Conservation (phyloP, 2,329 filamentous ascomycete genomes). For the Scorias spongiosa region DNA sequence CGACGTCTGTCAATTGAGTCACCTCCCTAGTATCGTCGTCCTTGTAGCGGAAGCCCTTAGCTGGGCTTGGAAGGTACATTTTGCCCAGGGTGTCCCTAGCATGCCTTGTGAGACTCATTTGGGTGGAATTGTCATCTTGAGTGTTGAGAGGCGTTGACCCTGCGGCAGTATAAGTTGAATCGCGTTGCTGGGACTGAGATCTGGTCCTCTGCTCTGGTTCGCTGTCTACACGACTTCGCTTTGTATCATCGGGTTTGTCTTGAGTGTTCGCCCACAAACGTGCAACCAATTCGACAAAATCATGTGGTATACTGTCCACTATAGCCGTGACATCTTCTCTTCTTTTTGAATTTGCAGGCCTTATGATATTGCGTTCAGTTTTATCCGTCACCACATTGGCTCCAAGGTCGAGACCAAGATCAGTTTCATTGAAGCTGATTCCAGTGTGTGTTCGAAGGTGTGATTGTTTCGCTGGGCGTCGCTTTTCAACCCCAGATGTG, state of each 20-base stretch:
- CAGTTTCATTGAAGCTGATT: background rate
- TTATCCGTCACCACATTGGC: background rate
- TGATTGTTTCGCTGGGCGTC: background rate
- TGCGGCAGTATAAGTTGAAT: background rate
- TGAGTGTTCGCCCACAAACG: background rate
- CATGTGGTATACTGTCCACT: background rate
- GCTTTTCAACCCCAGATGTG: background rate
- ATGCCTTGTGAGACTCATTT: conserved; percentile 37
- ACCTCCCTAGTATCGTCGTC: conserved; percentile 22
- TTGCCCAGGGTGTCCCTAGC: conserved; percentile 3
- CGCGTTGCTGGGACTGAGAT: background rate
- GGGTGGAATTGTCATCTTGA: conserved; percentile 10
- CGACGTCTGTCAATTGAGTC: conserved; percentile 41
- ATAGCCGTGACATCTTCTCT: background rate
- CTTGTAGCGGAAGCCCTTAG: conserved; percentile 7
- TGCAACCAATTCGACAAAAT: background rate
- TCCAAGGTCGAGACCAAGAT: background rate
- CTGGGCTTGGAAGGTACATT: conserved; percentile 2
- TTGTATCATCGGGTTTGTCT: background rate
- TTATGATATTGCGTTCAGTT: background rate
- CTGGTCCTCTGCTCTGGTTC: background rate
- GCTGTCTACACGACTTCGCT: background rate
- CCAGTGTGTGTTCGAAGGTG: background rate
- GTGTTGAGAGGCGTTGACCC: conserved; percentile 20
- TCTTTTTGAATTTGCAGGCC: background rate